Conservation (phyloP, 2,329 filamentous ascomycete species). For the Knoxdaviesia capensis region DNA sequence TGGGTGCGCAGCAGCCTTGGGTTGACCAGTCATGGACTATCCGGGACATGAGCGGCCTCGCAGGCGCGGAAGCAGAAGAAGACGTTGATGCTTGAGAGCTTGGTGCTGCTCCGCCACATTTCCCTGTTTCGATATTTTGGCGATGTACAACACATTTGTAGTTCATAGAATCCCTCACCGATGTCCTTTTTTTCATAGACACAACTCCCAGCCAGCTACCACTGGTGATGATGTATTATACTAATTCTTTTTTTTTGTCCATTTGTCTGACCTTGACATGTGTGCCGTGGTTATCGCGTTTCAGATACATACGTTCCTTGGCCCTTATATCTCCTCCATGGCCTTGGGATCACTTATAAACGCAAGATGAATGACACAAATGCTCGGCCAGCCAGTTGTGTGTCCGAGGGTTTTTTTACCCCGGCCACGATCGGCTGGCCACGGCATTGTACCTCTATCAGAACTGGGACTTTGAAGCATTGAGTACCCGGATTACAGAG, state of each 20-base stretch:
- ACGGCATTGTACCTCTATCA: background rate
- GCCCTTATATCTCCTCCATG: slow-evolving; percentile 20
- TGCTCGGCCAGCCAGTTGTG: background rate
- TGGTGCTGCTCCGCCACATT: slow-evolving; percentile 3
- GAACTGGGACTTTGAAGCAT: background rate
- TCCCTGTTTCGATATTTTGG: background rate
- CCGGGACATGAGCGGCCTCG: slow-evolving; percentile 50
- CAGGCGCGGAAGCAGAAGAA: slow-evolving; percentile 11
- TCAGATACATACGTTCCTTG: slow-evolving; percentile 42
- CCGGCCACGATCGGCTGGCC: background rate
- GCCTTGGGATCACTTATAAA: slow-evolving; percentile 38
- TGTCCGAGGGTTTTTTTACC: background rate
- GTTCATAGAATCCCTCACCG: too few relatives aligned
- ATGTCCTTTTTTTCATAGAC: too few relatives aligned
- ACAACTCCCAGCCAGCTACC: slow-evolving; percentile 7
- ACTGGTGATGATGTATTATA: slow-evolving; percentile 7
- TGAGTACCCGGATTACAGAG: background rate
- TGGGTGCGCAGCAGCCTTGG: slow-evolving; percentile 73
- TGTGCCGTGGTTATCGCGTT: background rate
- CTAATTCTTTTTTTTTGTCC: background rate
- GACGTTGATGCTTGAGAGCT: background rate
- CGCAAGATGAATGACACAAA: slow-evolving; percentile 31
- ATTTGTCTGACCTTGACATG: background rate
- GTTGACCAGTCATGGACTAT: slow-evolving; percentile 54
- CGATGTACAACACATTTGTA: slow-evolving; percentile 1